Evolutionary conservation across 768 basidiomycete species (phyloP), one percentile per base, ranked within the genome.

Genomic region (Ramaria sp.): DNA sequence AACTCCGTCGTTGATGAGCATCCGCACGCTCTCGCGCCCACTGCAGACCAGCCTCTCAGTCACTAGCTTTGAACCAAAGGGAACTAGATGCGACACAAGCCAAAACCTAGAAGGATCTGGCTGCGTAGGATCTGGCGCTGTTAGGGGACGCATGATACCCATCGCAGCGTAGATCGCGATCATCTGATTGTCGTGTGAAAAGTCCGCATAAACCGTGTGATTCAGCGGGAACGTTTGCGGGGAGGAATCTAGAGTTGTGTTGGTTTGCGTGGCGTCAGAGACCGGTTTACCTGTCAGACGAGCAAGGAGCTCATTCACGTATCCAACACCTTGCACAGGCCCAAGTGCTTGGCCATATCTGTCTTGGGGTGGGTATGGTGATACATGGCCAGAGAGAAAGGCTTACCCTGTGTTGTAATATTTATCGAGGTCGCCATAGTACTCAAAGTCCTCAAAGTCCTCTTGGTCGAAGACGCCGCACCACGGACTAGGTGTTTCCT

Each of bases 101-200:
- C 85, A 90, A 8, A 65, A 70, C 25, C 75, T 65, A 9, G 24
- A 25, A 3, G 41, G 20, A 27, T 65, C 60, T 5, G 34, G 58
- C 28, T 12, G 30, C 34, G 27, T 50, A 4, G 60, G 56, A 25
- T 61, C 44, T 20, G 63, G 24, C 71, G 65, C n/a, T 66, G 59
- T 5, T 9, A 48, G 13, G 52, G 53, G 57, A 74, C 76, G 5
- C 55, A 65, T 64, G 8, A 75, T 59, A 77, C 89, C 67, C 69
- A 79, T 55, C 63, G 87, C 69, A 66, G 75, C 63, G 59, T 82
- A 85, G 48, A 92, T 83, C 34, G 87, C 82, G 38, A 87, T 71
- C 79, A 94, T 87, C 62, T 85, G 73, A 64, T 91, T 88, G 64
- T 92, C 89, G 64, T 93, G 89, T 7, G 85, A 79, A 65, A 93